These are phyloP conservation scores for Coemansia sp. DNA, from an alignment of 192 early-diverging fungal species.

Conservation along the genomic window DNA sequence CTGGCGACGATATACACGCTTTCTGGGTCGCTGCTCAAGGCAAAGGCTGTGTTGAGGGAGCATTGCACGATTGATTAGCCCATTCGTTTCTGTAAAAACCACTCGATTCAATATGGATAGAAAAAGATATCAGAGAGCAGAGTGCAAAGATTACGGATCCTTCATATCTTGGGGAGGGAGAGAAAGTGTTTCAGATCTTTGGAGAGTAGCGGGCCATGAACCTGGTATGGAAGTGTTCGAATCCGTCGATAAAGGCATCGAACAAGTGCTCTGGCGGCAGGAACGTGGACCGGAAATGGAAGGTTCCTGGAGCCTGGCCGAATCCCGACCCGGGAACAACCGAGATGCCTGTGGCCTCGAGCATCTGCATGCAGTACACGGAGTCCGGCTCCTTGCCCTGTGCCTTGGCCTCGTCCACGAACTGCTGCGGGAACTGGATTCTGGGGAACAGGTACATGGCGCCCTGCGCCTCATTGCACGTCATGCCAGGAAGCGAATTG, in stretches of 20 bases:
- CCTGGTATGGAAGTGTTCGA: conserved; percentile 78
- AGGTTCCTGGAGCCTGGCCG: conserved; percentile 84
- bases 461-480: conserved; percentile 87
- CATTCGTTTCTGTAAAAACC: neutral
- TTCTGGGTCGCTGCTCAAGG: conserved; percentile 72
- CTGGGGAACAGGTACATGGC: conserved; percentile 97
- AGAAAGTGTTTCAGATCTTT: conserved; percentile 1
- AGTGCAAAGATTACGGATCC: too few relatives aligned
- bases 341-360: conserved; percentile 95
- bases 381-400: conserved; percentile 79
- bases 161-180: neutral
- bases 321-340: conserved; percentile 95
- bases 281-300: conserved; percentile 97
- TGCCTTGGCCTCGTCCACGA: conserved; percentile 75
- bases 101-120: neutral
- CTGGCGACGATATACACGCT: conserved; percentile 76
- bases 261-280: conserved; percentile 91
- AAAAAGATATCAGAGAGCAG: too few relatives aligned
- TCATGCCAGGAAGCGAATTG: conserved; percentile 80
- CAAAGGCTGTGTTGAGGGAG: conserved; percentile 69
- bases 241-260: conserved; percentile 80
- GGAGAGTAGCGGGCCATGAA: conserved; percentile 70
- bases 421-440: conserved; percentile 73
- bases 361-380: conserved; percentile 89
- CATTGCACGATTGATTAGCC: conserved; percentile 70